These are phyloP conservation scores for Zygnema circumcarinatum DNA, from an alignment of 139 green algal species.

Conservation along the genomic window DNA sequence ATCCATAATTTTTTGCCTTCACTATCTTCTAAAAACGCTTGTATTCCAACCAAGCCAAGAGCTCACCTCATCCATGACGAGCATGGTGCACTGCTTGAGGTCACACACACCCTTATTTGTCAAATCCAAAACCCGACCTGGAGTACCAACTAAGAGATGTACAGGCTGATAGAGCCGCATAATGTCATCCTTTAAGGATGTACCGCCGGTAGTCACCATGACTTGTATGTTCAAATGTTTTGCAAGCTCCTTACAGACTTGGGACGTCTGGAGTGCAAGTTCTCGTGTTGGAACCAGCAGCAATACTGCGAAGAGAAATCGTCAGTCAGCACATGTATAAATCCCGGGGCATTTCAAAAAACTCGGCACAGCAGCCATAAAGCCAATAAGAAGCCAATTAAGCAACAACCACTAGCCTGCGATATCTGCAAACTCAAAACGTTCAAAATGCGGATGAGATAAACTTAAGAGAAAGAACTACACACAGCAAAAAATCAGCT, in stretches of 20 bases:
- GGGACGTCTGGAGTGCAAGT: conserved; percentile 95
- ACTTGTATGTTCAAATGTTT: conserved; percentile 92
- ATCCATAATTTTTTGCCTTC: too few species aligned
- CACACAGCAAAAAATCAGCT: too few species aligned
- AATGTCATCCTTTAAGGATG: conserved; percentile 97
- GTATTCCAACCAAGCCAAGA: too few species aligned
- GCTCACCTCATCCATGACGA: conserved; percentile 96
- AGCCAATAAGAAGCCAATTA: too few species aligned
- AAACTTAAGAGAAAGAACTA: too few species aligned
- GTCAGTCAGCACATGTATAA: neutral
- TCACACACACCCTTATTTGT: conserved; percentile 93
- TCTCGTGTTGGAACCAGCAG: conserved; percentile 97
- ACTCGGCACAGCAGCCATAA: too few species aligned
- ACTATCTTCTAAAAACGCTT: too few species aligned
- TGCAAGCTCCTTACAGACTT: conserved; percentile 96
- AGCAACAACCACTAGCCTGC: too few species aligned
- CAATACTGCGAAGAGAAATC: conserved; percentile 74
- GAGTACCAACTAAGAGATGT: conserved; percentile 94
- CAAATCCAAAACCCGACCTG: conserved; percentile 96
- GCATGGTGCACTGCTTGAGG: conserved; percentile 81
- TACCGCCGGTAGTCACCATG: conserved; percentile 98
- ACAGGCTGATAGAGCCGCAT: conserved; percentile 93
- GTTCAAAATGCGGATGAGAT: too few species aligned
- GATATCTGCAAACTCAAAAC: too few species aligned
- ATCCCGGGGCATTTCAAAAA: too few species aligned